A percentile compares a stretch with the other conserved stretches of the same genome.
These are phyloP conservation scores for Epichloe elymi DNA, from an alignment of 2,329 filamentous ascomycete species.

Conservation along the genomic window DNA sequence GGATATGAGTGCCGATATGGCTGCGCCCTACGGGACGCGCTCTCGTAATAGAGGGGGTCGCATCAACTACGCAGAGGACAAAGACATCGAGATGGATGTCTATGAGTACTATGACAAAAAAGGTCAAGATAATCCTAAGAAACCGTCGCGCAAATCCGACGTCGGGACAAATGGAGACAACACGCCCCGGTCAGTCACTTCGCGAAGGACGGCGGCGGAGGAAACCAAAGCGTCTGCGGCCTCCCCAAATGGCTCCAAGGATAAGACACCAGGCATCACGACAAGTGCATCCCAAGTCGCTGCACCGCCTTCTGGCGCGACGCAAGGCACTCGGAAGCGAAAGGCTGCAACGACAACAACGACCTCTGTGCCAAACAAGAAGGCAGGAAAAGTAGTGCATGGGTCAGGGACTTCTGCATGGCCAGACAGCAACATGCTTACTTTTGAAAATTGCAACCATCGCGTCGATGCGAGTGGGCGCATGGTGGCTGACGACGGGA, in stretches of 20 bases:
- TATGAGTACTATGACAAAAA: conserved; percentile 56
- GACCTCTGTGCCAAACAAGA: conserved; percentile 8
- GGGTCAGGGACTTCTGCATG: conserved; percentile 25
- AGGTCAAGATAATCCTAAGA: conserved; percentile 41
- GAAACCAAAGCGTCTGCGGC: conserved; percentile 24
- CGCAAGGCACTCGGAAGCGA: conserved; percentile 61
- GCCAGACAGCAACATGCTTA: conserved; percentile 75
- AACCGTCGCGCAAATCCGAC: conserved; percentile 35
- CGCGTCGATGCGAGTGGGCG: conserved; percentile 56
- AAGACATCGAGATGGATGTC: conserved; percentile 73
- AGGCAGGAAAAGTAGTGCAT: conserved; percentile 13
- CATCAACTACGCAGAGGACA: conserved; percentile 91
- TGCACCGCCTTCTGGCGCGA: conserved; percentile 34
- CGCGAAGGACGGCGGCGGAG: conserved; percentile 29
- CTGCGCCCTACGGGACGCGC: conserved; percentile 78
- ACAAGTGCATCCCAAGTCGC: conserved; percentile 21
- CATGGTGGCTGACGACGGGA: conserved; percentile 83
- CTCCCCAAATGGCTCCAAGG: conserved; percentile 23
- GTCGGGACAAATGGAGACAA: conserved; percentile 24
- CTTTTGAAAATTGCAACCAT: conserved; percentile 60
- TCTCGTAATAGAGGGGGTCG: conserved; percentile 84
- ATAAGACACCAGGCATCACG: conserved; percentile 9
- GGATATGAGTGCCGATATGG: conserved; percentile 35
- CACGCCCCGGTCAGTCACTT: conserved; percentile 21
- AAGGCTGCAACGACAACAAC: conserved; percentile 46